A percentile compares a stretch with the other conserved stretches of the same genome.
These are phyloP conservation scores for Leishmania tropica DNA, from an alignment of 208 protist genomes.

Conservation along the genomic window DNA sequence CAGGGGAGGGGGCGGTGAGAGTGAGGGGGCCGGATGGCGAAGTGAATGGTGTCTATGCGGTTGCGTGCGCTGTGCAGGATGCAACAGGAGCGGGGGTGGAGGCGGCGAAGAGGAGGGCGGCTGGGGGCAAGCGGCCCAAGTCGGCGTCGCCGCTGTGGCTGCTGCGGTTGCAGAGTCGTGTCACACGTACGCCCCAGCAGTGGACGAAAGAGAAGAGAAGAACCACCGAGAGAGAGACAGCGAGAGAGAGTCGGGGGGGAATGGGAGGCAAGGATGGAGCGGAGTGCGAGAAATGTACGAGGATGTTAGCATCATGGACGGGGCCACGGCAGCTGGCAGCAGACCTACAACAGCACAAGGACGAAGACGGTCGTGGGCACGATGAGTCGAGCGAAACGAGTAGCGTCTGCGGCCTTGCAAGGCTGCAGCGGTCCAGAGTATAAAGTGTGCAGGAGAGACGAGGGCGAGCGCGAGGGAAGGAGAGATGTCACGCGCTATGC, in stretches of 20 bases:
- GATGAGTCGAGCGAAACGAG: background rate
- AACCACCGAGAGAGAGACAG: background rate
- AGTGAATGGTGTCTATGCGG: background rate
- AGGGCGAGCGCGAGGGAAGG: background rate
- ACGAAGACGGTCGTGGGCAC: background rate
- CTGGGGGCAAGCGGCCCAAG: background rate
- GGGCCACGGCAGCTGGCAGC: background rate
- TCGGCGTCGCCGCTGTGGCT: background rate
- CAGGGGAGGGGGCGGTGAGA: no score
- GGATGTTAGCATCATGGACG: background rate
- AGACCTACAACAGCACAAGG: background rate
- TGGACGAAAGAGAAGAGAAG: background rate
- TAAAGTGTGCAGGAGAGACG: background rate
- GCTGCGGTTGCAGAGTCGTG: background rate
- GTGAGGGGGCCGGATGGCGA: background rate
- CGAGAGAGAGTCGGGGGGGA: background rate
- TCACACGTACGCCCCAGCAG: background rate
- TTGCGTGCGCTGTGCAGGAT: background rate
- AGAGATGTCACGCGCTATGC: background rate
- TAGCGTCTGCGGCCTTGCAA: background rate
- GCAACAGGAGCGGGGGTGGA: background rate
- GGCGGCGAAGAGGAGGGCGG: background rate
- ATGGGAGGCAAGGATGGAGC: background rate
- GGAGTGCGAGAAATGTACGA: background rate
- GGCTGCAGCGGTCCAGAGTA: background rate